phyloP scores from a whole-genome alignment of 768 basidiomycete genomes.

The Pleurotus citrinopileatus region DNA sequence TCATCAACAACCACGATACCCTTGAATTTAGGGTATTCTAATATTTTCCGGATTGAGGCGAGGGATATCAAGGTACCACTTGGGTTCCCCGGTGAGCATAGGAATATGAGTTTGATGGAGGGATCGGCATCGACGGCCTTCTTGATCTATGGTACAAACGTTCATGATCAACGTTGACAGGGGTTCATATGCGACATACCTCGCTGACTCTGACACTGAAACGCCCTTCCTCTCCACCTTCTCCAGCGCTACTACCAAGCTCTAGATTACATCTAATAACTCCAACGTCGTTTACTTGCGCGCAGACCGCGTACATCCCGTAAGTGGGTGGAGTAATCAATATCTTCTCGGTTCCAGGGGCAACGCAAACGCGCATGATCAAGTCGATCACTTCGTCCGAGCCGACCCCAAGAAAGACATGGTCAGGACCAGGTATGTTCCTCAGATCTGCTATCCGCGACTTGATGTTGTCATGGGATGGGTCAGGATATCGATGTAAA shows the following conservation, averaged over 20 bases:
- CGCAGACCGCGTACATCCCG: conserved; percentile 95
- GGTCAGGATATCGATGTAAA: conserved; percentile 93
- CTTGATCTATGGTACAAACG: conserved; percentile 54
- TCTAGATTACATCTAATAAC: conserved; percentile 76
- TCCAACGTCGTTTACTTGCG: conserved; percentile 91
- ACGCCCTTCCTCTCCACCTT: conserved; percentile 66
- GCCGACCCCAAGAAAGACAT: conserved; percentile 94
- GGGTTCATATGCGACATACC: too few species aligned
- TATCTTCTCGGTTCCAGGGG: conserved; percentile 77
- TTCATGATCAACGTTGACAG: conserved; percentile 12
- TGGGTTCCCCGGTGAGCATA: conserved; percentile 97
- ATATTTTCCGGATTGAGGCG: conserved; percentile 57
- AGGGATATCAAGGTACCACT: conserved; percentile 87
- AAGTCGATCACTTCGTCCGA: conserved; percentile 97
- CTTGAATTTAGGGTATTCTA: conserved; percentile 80
- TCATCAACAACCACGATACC: conserved; percentile 95
- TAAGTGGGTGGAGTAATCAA: conserved; percentile 94
- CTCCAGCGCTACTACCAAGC: conserved; percentile 54
- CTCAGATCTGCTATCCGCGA: conserved; percentile 70
- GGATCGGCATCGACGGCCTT: conserved; percentile 64
- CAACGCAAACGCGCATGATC: conserved; percentile 86
- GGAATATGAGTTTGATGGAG: conserved; percentile 85
- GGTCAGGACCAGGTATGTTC: conserved; percentile 54
- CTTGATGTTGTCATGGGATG: conserved; percentile 81
- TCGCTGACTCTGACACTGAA: conserved; percentile 77